phyloP scores from a whole-genome alignment of 352 stramenopile species.

The Thraustotheca clavata region DNA sequence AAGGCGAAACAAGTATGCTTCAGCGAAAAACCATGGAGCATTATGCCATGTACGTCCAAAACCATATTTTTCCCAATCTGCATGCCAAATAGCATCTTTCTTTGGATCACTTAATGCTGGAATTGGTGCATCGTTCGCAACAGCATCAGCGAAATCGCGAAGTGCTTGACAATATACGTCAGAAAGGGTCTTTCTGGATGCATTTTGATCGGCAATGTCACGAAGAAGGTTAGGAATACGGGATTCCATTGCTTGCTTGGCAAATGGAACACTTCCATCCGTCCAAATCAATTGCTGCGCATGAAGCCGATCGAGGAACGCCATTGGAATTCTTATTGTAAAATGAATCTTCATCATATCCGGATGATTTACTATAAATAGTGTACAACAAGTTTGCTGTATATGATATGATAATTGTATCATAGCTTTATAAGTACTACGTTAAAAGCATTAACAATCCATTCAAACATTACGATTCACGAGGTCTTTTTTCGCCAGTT shows the following conservation, averaged over 20 bases:
- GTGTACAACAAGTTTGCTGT: too few species aligned
- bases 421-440: too few species aligned
- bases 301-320: constrained; percentile 8
- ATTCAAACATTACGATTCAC: too few species aligned
- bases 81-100: constrained; percentile 29
- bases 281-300: constrained; percentile 15
- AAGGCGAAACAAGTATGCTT: constrained; percentile 71
- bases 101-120: constrained; percentile 30
- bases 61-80: constrained; percentile 34
- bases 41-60: constrained; percentile 60
- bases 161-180: constrained; percentile 30
- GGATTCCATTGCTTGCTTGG: constrained; percentile 53
- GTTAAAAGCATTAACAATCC: too few species aligned
- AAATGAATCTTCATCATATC: too few species aligned
- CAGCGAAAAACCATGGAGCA: constrained; percentile 60
- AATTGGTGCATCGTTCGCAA: constrained; percentile 38
- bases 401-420: too few species aligned
- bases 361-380: too few species aligned
- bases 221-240: constrained; percentile 47
- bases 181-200: constrained; percentile 26
- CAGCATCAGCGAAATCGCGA: constrained; percentile 34
- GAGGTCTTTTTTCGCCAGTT: too few species aligned
- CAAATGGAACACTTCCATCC: constrained; percentile 29
- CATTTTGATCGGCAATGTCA: constrained; percentile 47
- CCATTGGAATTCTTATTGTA: too few species aligned